phyloP scores from a whole-genome alignment of 208 protist species.

The Wallacemonas collosoma region DNA sequence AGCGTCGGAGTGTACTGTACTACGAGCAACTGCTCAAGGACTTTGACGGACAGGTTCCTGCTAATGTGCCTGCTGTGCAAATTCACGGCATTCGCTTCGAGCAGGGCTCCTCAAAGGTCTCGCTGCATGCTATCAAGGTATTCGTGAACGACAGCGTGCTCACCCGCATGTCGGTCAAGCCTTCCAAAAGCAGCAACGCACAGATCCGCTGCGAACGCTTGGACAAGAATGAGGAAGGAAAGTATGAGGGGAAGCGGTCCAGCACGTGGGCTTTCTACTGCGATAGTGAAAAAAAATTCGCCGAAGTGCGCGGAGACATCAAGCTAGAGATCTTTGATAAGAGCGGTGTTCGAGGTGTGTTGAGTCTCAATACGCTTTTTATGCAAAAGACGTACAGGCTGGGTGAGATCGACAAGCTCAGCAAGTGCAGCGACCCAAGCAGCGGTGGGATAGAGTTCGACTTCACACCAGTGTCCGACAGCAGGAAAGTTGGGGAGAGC shows the following conservation, averaged over 20 bases:
- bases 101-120: slow-evolving; percentile 21
- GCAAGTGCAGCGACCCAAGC: slow-evolving; percentile 28
- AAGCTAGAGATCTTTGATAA: slow-evolving; percentile 34
- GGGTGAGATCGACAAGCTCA: slow-evolving; percentile 47
- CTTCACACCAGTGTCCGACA: slow-evolving; percentile 11
- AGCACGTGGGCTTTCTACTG: slow-evolving; percentile 1
- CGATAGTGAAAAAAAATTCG: slow-evolving; percentile 16
- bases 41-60: slow-evolving; percentile 43
- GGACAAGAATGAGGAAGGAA: background rate
- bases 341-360: slow-evolving; percentile 29
- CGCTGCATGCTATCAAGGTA: slow-evolving; percentile 27
- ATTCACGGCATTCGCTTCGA: slow-evolving; percentile 37
- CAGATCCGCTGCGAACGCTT: background rate
- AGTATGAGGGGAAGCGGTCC: background rate
- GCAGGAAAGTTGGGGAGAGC: background rate
- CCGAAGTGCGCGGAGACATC: slow-evolving; percentile 30
- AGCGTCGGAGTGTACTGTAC: slow-evolving; percentile 73
- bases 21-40: slow-evolving; percentile 52
- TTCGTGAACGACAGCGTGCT: slow-evolving; percentile 17
- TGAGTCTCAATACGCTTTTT: slow-evolving; percentile 57
- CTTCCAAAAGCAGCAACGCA: background rate
- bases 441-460: slow-evolving; percentile 23
- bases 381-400: slow-evolving; percentile 39
- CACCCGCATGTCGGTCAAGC: background rate
- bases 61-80: slow-evolving; percentile 25